phyloP scores from a whole-genome alignment of 805 yeast species.

The Suhomyces xylopsoci region DNA sequence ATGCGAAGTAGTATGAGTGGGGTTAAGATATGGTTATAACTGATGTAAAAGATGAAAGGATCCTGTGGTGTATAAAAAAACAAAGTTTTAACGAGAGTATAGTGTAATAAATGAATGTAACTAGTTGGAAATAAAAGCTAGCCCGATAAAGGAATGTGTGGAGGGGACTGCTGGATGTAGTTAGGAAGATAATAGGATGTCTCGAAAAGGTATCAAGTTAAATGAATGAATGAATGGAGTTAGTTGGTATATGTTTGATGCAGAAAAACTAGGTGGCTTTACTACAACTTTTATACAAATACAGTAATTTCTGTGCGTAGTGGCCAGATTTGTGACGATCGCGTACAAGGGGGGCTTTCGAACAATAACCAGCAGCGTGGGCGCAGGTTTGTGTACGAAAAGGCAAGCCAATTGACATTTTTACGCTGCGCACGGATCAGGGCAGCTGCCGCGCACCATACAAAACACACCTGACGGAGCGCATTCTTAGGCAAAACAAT shows the following conservation, averaged over 20 bases:
- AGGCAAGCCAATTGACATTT: neutral
- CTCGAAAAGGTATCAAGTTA: neutral
- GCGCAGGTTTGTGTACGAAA: conserved; percentile 1
- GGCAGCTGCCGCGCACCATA: neutral
- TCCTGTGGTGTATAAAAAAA: neutral
- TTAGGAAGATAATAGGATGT: neutral
- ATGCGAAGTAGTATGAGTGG: neutral
- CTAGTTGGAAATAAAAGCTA: neutral
- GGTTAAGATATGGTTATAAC: neutral
- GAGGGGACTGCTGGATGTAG: conserved; percentile 5
- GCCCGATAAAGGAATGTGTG: conserved; percentile 8
- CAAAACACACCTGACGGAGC: neutral
- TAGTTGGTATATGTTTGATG: neutral
- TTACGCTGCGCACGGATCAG: neutral
- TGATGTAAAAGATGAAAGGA: neutral
- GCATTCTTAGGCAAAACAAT: neutral
- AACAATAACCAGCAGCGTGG: conserved; percentile 1
- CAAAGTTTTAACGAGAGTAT: conserved; percentile 2
- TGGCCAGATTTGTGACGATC: neutral
- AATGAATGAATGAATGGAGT: neutral
- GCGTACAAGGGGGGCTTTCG: conserved; percentile 3
- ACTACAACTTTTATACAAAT: conserved; percentile 10
- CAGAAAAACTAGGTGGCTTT: neutral
- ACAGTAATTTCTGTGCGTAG: conserved; percentile 6
- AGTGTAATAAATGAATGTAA: neutral